phyloP scores from a whole-genome alignment of 148 eudicot species.

The Limonium bicolor region DNA sequence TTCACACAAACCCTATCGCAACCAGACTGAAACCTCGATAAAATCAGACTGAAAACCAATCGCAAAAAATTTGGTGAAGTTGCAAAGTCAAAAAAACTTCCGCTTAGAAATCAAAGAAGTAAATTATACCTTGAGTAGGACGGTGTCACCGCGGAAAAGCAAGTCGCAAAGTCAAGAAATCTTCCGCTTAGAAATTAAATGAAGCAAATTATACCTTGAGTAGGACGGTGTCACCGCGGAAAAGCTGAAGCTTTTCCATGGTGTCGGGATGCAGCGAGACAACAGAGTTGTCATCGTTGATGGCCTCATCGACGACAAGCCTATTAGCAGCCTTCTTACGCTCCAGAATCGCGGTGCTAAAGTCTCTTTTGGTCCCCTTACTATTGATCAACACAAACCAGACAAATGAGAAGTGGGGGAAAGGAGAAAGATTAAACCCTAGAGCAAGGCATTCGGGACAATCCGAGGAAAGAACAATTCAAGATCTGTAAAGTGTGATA shows the following conservation, averaged over 20 bases:
- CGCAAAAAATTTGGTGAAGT: background rate
- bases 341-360: slow-evolving; percentile 73
- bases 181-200: too few relatives aligned
- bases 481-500: too few relatives aligned
- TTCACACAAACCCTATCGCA: too few relatives aligned
- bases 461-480: too few relatives aligned
- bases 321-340: slow-evolving; percentile 66
- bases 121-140: slow-evolving; percentile 64
- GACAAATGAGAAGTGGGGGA: too few relatives aligned
- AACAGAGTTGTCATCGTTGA: slow-evolving; percentile 73
- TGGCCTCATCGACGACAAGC: slow-evolving; percentile 64
- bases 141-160: slow-evolving; percentile 74
- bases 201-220: slow-evolving; percentile 75
- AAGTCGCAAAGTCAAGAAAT: background rate
- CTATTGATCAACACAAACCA: background rate
- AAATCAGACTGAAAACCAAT: too few relatives aligned
- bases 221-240: slow-evolving; percentile 68
- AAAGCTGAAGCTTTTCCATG: slow-evolving; percentile 82
- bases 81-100: background rate
- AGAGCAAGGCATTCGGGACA: background rate
- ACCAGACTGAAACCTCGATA: too few relatives aligned
- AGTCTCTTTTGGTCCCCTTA: slow-evolving; percentile 42
- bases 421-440: background rate
- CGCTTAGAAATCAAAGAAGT: too few relatives aligned
- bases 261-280: slow-evolving; percentile 67